Conservation (phyloP, 306 rosid genomes). For the Corylus avellana region DNA sequence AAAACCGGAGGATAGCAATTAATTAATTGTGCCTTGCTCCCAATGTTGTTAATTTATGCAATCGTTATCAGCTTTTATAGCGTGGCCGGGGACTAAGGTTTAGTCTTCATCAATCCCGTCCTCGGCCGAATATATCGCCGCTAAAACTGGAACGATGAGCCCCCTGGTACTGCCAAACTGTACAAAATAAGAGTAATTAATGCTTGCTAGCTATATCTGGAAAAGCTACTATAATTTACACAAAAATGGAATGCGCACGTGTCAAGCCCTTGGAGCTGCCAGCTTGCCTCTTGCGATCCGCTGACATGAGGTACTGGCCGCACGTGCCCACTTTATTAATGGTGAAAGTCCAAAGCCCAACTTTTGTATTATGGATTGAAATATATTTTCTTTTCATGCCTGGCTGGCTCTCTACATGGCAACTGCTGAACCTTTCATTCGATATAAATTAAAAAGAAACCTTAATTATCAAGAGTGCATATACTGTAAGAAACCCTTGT, state of each 20-base stretch:
- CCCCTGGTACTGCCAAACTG: background rate
- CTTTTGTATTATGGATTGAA: background rate
- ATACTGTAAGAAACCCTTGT: background rate
- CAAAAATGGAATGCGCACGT: background rate
- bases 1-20: no score
- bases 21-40: no score
- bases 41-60: no score
- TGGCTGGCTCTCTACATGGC: background rate
- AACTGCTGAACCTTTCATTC: constrained; percentile 2
- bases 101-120: no score
- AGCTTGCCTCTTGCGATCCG: background rate
- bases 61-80: no score
- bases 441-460: background rate
- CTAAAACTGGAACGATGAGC: background rate
- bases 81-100: no score
- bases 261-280: background rate
- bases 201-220: background rate
- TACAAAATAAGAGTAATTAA: background rate
- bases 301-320: no score
- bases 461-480: background rate
- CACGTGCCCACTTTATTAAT: background rate
- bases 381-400: background rate
- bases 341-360: background rate
- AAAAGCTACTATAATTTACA: background rate
- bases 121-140: no score